Evolutionary conservation across 345 rosid species (phyloP).

Genomic region (Sisymbrium irio): DNA sequence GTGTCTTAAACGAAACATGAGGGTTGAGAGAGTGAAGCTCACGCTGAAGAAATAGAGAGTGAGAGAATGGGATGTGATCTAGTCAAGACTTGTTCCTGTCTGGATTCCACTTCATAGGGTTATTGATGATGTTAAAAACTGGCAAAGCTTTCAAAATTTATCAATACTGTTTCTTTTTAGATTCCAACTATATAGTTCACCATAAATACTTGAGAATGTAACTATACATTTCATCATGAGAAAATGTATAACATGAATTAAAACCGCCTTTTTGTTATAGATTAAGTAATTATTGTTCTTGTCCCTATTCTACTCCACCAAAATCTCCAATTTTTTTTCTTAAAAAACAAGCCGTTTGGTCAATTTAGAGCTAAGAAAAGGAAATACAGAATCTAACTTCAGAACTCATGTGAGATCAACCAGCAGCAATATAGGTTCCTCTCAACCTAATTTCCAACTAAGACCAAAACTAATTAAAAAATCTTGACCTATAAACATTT

Average conservation of each 20-base stretch:
- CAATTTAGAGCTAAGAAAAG: not conserved
- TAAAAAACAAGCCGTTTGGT: not conserved
- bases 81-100: slow-evolving; percentile 24
- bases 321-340: not conserved
- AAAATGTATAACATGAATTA: not conserved
- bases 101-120: slow-evolving; percentile 33
- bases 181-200: slow-evolving; percentile 4
- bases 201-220: not conserved
- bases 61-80: slow-evolving; percentile 3
- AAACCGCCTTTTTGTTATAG: not conserved
- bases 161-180: not conserved
- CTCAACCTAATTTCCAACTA: not conserved
- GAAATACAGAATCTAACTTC: not conserved
- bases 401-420: not conserved
- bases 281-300: not conserved
- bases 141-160: slow-evolving; percentile 14
- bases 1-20: slow-evolving; percentile 21
- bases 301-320: not conserved
- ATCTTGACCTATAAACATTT: not conserved
- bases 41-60: not conserved
- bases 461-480: not conserved
- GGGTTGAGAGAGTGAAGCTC: slow-evolving; percentile 9
- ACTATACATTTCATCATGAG: not conserved
- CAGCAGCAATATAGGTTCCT: not conserved
- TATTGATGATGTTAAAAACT: slow-evolving; percentile 11